Evolutionary conservation across 2,329 filamentous ascomycete species (phyloP), one percentile per base, ranked within the genome.

Genomic region (Phaeosphaeriaceae sp.): DNA sequence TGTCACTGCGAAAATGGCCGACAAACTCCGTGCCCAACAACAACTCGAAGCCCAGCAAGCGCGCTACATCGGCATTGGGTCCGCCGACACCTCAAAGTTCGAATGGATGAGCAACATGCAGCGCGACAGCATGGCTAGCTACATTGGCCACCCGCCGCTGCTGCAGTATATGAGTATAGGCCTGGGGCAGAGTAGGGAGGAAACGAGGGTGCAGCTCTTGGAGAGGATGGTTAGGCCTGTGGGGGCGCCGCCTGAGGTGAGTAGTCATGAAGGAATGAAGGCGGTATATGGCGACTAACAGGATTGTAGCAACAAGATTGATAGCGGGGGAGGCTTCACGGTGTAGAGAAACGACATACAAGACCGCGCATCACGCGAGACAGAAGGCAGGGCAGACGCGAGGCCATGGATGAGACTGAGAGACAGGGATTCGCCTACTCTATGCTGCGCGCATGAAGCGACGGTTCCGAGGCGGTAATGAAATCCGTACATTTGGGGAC

Each of bases 51-150:
- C 93, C 65, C 91, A 98, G 19, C 95, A 99, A 81, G 90, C 94
- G 73, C 96, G 96, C 74, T 97, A 95, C 83, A 86, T 99, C 72
- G 95, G 95, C 69, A 98, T 95, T 3, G 95, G 95, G 23, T 94
- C 97, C 79, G 92, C 94, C 46, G 95, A 99, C 82, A 98, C 94
- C 15, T 97, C 93, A 24, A 96, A 93, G 79, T 95, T 95, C 89
- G 95, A 99, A 81, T 99, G 94, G 93, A 91, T 91, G 52, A 94
- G 91, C 60, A 99, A 98, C 82, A 94, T 98, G 75, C 88, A 93
- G 76, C 93, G 95, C 77, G 95, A 99, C 82, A 96, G 91, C 22
- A 94, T 94, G 76, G 88, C 93, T 21, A 93, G 89, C 63, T 94
- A 97, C 71, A 86, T 95, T 65, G 95, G 95, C 21, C 95, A 99